Evolutionary conservation across 164 flowering plant genomes (phyloP).

Genomic region (Annona squamosa): DNA sequence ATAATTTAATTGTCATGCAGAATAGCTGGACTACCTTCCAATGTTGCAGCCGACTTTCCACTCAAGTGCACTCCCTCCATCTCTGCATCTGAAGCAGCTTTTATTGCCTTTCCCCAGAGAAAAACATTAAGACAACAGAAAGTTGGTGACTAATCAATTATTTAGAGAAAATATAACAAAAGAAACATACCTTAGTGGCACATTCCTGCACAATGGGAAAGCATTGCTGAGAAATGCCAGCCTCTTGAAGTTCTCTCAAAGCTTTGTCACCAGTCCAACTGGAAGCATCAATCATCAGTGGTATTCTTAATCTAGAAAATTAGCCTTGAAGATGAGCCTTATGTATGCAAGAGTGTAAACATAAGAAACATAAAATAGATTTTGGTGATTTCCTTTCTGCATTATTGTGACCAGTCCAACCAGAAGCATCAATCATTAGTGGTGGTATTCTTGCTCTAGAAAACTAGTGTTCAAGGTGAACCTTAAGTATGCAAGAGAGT

Average conservation of each 20-base stretch:
- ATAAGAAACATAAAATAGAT: neutral
- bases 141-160: too few species aligned
- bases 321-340: neutral
- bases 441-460: too few species aligned
- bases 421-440: too few species aligned
- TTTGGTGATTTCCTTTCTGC: neutral
- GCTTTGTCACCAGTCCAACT: slow-evolving; percentile 98
- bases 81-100: slow-evolving; percentile 66
- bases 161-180: too few species aligned
- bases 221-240: slow-evolving; percentile 54
- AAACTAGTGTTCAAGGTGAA: neutral
- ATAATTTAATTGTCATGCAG: neutral
- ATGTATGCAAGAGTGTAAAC: neutral
- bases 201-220: slow-evolving; percentile 70
- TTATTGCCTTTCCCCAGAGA: slow-evolving; percentile 58
- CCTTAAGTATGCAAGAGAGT: neutral
- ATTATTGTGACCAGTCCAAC: too few species aligned
- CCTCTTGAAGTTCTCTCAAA: slow-evolving; percentile 70
- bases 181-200: slow-evolving; percentile 54
- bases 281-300: slow-evolving; percentile 5
- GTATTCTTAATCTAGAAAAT: neutral
- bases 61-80: slow-evolving; percentile 44
- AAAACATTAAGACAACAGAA: neutral
- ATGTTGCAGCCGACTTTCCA: slow-evolving; percentile 51
- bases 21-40: slow-evolving; percentile 49